A percentile compares a stretch with the other conserved stretches of the same genome.
phyloP scores from a whole-genome alignment of 2,329 filamentous ascomycete genomes.

The Acephala macrosclerotiorum region DNA sequence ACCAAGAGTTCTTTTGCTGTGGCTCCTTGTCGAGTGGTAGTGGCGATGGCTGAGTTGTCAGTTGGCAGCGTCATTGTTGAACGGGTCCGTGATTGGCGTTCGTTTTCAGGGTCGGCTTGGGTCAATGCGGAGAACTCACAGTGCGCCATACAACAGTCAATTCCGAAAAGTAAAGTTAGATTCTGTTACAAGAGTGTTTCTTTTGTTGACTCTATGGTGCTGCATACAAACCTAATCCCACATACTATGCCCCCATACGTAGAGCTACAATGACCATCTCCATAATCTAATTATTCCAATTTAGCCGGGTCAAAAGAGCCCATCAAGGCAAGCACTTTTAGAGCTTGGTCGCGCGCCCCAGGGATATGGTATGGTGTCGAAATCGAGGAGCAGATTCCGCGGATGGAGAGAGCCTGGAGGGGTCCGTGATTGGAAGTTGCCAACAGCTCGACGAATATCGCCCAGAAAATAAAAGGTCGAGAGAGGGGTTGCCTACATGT shows the following conservation, averaged over 20 bases:
- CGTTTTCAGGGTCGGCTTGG: slow-evolving; percentile 11
- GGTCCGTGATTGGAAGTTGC: no score
- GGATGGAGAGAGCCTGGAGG: no score
- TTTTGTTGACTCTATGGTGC: neutral
- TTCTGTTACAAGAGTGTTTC: slow-evolving; percentile 7
- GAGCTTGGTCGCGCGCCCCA: no score
- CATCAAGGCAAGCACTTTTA: no score
- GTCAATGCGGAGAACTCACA: slow-evolving; percentile 22
- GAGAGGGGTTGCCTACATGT: neutral
- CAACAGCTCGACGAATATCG: neutral
- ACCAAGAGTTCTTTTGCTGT: no score
- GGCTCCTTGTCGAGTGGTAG: neutral
- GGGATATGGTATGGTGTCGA: no score
- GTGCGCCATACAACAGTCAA: neutral
- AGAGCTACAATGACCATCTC: neutral
- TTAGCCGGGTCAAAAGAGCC: no score
- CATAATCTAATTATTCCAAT: no score
- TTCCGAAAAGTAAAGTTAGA: slow-evolving; percentile 1
- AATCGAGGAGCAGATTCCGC: no score
- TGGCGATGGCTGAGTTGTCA: slow-evolving; percentile 27
- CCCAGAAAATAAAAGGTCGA: neutral
- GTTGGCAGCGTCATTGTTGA: slow-evolving; percentile 24
- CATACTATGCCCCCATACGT: neutral
- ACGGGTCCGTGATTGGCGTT: slow-evolving; percentile 25
- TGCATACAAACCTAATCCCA: neutral